Percentiles rank a stretch among this genome's conserved stretches.
Evolutionary conservation across 2,329 filamentous ascomycete genomes (phyloP).

Genomic region (Metarhizium guizhouense): DNA sequence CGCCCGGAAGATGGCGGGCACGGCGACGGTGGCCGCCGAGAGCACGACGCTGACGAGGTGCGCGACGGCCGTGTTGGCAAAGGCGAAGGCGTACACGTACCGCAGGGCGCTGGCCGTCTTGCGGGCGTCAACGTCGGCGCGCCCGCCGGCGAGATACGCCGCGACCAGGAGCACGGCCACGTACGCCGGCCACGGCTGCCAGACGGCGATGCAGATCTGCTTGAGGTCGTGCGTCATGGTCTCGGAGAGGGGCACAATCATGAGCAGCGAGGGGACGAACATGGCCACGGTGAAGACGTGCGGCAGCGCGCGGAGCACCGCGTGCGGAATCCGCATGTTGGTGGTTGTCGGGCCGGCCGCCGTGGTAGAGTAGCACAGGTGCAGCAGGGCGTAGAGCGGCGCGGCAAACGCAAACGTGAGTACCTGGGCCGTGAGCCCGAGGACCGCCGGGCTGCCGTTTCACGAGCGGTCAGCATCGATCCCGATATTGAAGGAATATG

Average conservation of each 20-base stretch:
- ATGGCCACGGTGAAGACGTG: slow-evolving; percentile 8
- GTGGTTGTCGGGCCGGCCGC: slow-evolving; percentile 7
- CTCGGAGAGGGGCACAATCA: slow-evolving; percentile 8
- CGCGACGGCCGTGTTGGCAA: slow-evolving; percentile 8
- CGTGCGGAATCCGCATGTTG: slow-evolving; percentile 10
- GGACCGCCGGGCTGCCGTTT: slow-evolving; percentile 5
- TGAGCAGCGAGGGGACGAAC: slow-evolving; percentile 8
- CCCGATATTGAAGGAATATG: no score
- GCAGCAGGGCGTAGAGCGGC: no score
- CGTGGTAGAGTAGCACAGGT: background rate
- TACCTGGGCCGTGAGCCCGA: slow-evolving; percentile 10
- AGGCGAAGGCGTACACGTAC: slow-evolving; percentile 10
- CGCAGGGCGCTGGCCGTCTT: slow-evolving; percentile 5
- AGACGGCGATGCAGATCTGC: slow-evolving; percentile 12
- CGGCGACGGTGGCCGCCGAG: slow-evolving; percentile 5
- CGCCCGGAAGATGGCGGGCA: slow-evolving; percentile 7
- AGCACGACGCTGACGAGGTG: slow-evolving; percentile 7
- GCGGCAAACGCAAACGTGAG: slow-evolving; percentile 12
- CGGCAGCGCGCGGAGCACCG: slow-evolving; percentile 9
- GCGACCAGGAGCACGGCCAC: slow-evolving; percentile 7
- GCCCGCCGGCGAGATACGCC: background rate
- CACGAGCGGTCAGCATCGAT: no score
- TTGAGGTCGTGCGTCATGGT: slow-evolving; percentile 9
- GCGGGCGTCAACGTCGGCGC: background rate
- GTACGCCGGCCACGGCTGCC: slow-evolving; percentile 14